Evolutionary conservation across 2,329 filamentous ascomycete genomes (phyloP), one percentile per base, ranked within the genome.

Genomic region (Talaromyces marneffei): DNA sequence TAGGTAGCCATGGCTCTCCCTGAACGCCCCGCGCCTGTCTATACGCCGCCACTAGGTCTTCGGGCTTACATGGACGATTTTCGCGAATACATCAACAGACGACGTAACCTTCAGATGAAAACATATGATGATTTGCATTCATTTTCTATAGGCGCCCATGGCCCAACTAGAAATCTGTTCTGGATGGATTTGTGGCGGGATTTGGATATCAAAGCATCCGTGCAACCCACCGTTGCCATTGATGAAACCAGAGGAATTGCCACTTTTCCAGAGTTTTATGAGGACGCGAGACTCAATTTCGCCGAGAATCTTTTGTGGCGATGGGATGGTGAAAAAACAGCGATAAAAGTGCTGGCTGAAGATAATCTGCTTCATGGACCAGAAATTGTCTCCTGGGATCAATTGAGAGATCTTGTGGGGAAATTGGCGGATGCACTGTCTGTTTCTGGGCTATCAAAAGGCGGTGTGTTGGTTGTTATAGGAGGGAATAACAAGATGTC

Each of bases 151-250:
- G 54, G 54, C 5, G 14, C 25, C 23, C 23, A 44, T n/a, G 37
- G 23, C 12, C 5, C 54, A 46, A 57, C 54, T n/a, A 33, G 54
- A 44, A 42, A 57, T 25, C 16, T 29, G 27, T 57, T 57, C 37
- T 57, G 54, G 54, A 57, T 42, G 54, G 23, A 16, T n/a, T 35
- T 57, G 37, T 57, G 54, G 54, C 37, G 16, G 4, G 44, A 57
- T 44, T 25, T 57, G 14, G 54, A 57, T n/a, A 57, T 57, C 27
- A 57, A 44, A 57, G 54, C 54, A 33, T 57, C 39, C 31, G 23
- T 25, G 8, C 35, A 57, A 20, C 37, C 54, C 9, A 57, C 20
- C 6, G 31, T 31, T 57, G 54, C 54, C 37, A 42, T 57, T 46
- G 54, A 57, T 25, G 54, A 57, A 44, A 25, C 39, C 29, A 42